Evolutionary conservation across 306 rosid species (phyloP), one percentile per base, ranked within the genome.

Genomic region (Acacia crassicarpa): DNA sequence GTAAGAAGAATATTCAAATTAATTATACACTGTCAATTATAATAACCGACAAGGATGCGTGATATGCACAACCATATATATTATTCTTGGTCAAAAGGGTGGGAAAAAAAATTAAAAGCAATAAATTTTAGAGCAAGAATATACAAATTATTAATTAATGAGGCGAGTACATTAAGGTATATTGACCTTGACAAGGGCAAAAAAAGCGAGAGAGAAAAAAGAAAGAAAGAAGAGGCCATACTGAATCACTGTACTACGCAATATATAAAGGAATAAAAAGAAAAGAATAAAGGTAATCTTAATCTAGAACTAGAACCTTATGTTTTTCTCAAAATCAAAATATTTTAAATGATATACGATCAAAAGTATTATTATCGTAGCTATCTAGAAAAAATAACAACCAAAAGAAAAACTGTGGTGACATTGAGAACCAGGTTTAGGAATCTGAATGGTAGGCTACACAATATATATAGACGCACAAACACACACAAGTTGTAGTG

Each of bases 1-100:
- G 56, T 23, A 17, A 63, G 41, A 14, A 68, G 81, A 72, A 78
- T 74, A 85, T 85, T 85, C 83, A 67, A 38, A 32, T 82, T 74
- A 53, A 59, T 58, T 38, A 84, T 48, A 3, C 35, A 78, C 51
- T 67, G 12, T 41, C 81, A 75, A 67, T 78, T 85, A 62, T 40
- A 53, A 76, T 48, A 67, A 51, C 14, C 48, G 22, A 14, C 62
- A 30, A 27, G 16, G 69, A 63, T 63, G 41, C 19, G 40, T 27
- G 38, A 13, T 35, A 5, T 27, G 32, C n/a, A 8, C 10, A 83
- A 14, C 27, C 30, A 41, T 22, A 73, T 72, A 74, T 38, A 38
- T 6, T 38, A 38, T 67, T 73, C 83, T 20, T 61, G 58, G 43
- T 66, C 61, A 67, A 54, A 54, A 41, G 43, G 62, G 19, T 58